Base-by-base conservation (phyloP, 2,329 filamentous ascomycete species). In the Pseudocercospora eumusae region DNA sequence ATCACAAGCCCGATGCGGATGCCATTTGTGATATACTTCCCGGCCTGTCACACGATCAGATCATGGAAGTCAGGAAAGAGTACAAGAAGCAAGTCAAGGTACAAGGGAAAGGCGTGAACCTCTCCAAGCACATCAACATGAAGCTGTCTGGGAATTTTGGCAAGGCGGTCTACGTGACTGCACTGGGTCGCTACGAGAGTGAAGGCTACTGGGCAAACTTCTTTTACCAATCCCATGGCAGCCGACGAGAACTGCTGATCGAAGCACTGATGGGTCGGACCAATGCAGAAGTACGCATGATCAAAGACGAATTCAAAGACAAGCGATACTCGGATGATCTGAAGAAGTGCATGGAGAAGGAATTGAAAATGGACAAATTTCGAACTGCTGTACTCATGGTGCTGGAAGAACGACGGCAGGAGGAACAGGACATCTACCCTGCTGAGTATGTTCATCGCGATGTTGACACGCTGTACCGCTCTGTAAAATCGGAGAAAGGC, bases 191-290 rank as follows among this genome's bases (percentile, higher is more conserved):
- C 57, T 98, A 92, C 88, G 95, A 97, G 78, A 89, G 88, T 69
- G 95, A 99, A 76, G 91, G 92, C 0, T 96, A 96, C 81, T 99
- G 95, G 93, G 92, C 93, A 63, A 98, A 97, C 75, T 96, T 92
- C 77, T 98, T 92, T 88, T 98, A 97, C 78, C 93, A 97, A 74
- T 88, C 88, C 40, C 90, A 93, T 75, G 90, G 88, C 70, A 91
- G 88, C 7, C 85, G 92, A 2, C 86, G 93, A 5, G 93, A 98
- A 76, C 82, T 99, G 36, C 84, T 99, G 57, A 97, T 98, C 70
- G 95, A 99, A 77, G 86, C 88, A 5, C 83, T 99, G 20, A 96
- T 97, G 87, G 95, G 95, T 0, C 86, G 93, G 5, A 87, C 87
- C 27, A 97, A 97, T 75, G 82, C 85, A n/a, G 95, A 98, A 73